phyloP scores from a whole-genome alignment of 768 basidiomycete species.

The Grammothele lineata region DNA sequence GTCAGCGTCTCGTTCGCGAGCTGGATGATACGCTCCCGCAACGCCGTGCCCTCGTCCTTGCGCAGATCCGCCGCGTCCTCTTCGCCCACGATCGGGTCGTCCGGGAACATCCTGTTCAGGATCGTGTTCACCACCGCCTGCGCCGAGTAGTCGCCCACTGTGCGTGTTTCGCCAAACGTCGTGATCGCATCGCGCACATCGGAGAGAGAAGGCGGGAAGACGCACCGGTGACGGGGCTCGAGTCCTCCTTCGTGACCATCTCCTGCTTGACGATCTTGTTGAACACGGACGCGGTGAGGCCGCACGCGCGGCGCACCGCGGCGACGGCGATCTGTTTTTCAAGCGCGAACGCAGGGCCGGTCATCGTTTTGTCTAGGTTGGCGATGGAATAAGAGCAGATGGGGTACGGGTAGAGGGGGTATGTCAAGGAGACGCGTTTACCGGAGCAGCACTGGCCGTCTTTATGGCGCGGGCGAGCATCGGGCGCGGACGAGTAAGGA shows the following conservation, averaged over 20 bases:
- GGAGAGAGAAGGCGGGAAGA: neutral
- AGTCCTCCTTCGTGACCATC: slow-evolving; percentile 86
- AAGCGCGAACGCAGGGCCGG: slow-evolving; percentile 35
- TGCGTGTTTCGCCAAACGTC: neutral
- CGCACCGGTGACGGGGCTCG: slow-evolving; percentile 61
- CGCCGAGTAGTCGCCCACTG: slow-evolving; percentile 91
- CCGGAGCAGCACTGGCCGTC: slow-evolving; percentile 3
- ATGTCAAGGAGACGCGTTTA: slow-evolving; percentile 2
- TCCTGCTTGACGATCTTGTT: slow-evolving; percentile 80
- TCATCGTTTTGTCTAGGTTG: neutral
- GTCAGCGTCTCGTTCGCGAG: slow-evolving; percentile 81
- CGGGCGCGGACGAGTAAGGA: slow-evolving; percentile 3
- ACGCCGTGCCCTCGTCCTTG: slow-evolving; percentile 33
- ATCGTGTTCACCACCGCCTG: slow-evolving; percentile 90
- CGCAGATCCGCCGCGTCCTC: slow-evolving; percentile 86
- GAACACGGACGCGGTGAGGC: slow-evolving; percentile 82
- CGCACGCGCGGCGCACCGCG: slow-evolving; percentile 84
- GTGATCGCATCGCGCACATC: neutral
- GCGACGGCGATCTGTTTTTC: slow-evolving; percentile 83
- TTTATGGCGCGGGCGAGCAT: slow-evolving; percentile 11
- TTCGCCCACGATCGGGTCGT: slow-evolving; percentile 89
- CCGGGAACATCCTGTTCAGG: slow-evolving; percentile 71
- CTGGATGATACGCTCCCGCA: slow-evolving; percentile 66
- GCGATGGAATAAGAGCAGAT: slow-evolving; percentile 4
- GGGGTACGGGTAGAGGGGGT: neutral